phyloP scores from a whole-genome alignment of 495 filamentous ascomycete genomes.

The Penicillium bialowiezense region DNA sequence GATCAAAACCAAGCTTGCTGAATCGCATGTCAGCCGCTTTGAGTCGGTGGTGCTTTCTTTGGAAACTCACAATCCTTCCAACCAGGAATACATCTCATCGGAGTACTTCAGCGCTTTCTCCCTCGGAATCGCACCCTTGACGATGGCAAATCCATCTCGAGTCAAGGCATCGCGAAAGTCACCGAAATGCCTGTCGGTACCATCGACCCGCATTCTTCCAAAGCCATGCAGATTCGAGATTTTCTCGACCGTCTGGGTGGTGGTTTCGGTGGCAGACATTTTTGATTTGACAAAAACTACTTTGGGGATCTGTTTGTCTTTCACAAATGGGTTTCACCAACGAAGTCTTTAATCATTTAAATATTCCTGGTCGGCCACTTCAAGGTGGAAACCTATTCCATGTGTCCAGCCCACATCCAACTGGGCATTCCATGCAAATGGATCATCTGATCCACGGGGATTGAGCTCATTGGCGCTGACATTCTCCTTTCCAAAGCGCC shows the following conservation, averaged over 20 bases:
- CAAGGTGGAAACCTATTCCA: too few species aligned
- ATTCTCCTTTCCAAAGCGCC: too few species aligned
- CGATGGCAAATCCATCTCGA: slow-evolving; percentile 40
- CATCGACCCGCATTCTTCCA: slow-evolving; percentile 26
- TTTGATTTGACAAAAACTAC: neutral
- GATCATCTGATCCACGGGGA: too few species aligned
- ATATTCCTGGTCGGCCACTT: too few species aligned
- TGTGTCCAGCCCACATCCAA: too few species aligned
- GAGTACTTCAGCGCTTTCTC: slow-evolving; percentile 36
- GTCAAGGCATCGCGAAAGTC: slow-evolving; percentile 36
- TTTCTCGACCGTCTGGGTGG: slow-evolving; percentile 3
- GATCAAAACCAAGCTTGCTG: slow-evolving; percentile 37
- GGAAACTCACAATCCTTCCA: slow-evolving; percentile 34
- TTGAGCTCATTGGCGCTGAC: too few species aligned
- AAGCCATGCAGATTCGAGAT: slow-evolving; percentile 9
- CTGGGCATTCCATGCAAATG: too few species aligned
- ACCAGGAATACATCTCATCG: slow-evolving; percentile 32
- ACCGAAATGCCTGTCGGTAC: slow-evolving; percentile 20
- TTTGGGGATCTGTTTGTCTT: neutral
- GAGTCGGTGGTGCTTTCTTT: too few species aligned
- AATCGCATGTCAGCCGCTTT: neutral
- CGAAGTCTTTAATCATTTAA: too few species aligned
- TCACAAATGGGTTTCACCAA: too few species aligned
- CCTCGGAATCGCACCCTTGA: slow-evolving; percentile 43
- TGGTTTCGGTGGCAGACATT: slow-evolving; percentile 16